A percentile compares a stretch with the other conserved stretches of the same genome.
phyloP scores from a whole-genome alignment of 2,329 filamentous ascomycete species.

The Aspergillus unguis region DNA sequence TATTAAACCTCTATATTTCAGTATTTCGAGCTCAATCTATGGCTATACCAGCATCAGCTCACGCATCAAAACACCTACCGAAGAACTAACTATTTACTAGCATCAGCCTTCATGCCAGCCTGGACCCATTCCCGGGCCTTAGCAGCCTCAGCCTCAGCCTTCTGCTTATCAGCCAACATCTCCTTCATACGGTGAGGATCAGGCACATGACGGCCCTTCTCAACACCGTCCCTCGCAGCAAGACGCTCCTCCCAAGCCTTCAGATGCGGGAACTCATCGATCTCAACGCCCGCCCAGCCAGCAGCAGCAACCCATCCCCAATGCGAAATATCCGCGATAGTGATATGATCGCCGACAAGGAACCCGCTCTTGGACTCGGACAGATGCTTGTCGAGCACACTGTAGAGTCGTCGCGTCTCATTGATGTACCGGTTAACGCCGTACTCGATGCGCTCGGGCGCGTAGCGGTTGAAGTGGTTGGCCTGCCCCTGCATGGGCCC shows the following conservation, averaged over 20 bases:
- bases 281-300: slow-evolving; percentile 62
- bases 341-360: slow-evolving; percentile 48
- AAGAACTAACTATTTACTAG: slow-evolving; percentile 24
- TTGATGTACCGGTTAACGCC: slow-evolving; percentile 78
- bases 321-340: slow-evolving; percentile 69
- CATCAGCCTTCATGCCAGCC: slow-evolving; percentile 65
- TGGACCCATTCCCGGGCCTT: slow-evolving; percentile 63
- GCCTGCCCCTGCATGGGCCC: slow-evolving; percentile 83
- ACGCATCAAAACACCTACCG: not conserved
- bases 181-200: slow-evolving; percentile 60
- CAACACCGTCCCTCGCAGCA: slow-evolving; percentile 64
- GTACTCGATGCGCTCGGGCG: slow-evolving; percentile 77
- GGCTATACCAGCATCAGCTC: not conserved
- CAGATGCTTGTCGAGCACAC: slow-evolving; percentile 71
- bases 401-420: slow-evolving; percentile 78
- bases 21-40: not conserved
- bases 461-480: slow-evolving; percentile 80
- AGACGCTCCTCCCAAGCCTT: slow-evolving; percentile 75
- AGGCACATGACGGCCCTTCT: slow-evolving; percentile 74
- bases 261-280: slow-evolving; percentile 71
- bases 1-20: not conserved
- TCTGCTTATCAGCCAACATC: slow-evolving; percentile 53
- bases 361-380: slow-evolving; percentile 48
- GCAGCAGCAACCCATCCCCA: slow-evolving; percentile 72
- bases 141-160: slow-evolving; percentile 57